Percentiles rank a stretch among this genome's conserved stretches.
Evolutionary conservation across 306 rosid species (phyloP).

Genomic region (Acacia acuminata): DNA sequence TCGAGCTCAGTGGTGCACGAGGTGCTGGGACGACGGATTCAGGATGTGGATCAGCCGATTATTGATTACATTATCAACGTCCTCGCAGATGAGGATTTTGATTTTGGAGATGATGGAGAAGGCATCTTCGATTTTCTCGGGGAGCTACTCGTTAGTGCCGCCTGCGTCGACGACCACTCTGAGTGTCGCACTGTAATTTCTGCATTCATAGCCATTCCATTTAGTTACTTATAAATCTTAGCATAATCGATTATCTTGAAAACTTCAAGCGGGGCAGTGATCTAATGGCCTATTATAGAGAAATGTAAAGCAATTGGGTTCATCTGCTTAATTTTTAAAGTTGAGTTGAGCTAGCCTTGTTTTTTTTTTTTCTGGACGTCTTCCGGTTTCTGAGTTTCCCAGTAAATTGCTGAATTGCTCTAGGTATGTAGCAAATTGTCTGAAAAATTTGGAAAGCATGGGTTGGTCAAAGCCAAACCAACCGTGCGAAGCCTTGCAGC

Average conservation of each 20-base stretch:
- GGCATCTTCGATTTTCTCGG: constrained; percentile 89
- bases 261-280: neutral
- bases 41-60: constrained; percentile 83
- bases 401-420: constrained; percentile 10
- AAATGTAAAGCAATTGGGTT: neutral
- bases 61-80: constrained; percentile 89
- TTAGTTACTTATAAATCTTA: constrained; percentile 20
- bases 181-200: constrained; percentile 85
- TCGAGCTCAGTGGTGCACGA: constrained; percentile 88
- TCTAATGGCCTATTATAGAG: neutral
- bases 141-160: constrained; percentile 88
- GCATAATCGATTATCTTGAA: neutral
- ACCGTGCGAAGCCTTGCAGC: constrained; percentile 81
- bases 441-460: constrained; percentile 91
- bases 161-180: constrained; percentile 66
- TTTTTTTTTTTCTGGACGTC: neutral
- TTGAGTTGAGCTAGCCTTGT: neutral
- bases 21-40: constrained; percentile 66
- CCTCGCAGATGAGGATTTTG: constrained; percentile 97
- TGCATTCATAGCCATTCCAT: neutral
- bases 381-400: neutral
- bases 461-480: constrained; percentile 77
- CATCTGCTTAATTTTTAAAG: neutral
- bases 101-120: constrained; percentile 87
- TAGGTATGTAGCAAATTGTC: constrained; percentile 80